Base-by-base conservation (phyloP, 805 yeast genomes). In the Starmerella potacharoeniae region DNA sequence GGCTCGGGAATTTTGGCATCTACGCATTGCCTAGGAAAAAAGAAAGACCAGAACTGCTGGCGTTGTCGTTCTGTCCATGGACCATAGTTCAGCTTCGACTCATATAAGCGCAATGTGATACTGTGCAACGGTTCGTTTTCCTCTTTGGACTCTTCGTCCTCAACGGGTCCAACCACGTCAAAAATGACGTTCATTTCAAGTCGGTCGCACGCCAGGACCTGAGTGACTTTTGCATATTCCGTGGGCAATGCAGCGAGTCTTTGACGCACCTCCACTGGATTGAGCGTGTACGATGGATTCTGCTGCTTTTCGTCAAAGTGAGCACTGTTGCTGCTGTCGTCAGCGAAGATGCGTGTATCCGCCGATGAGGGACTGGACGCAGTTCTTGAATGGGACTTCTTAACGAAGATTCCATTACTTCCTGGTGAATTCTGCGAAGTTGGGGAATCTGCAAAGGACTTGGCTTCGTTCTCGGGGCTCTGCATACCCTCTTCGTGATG, bases 61-160 rank as follows among this genome's bases (percentile, higher is more conserved):
- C 95, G 68, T 67, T 93, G 95, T 39, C 91, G 79, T 56, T 93
- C 95, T 0, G 96, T 86, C 96, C 97, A 91, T 0, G 98, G 95
- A 0, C 98, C 98, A 65, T 87, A 90, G 61, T 83, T 83, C 1
- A 88, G 70, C 0, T 86, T 81, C 0, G 88, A 81, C 53, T 78
- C 76, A 1, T 77, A 73, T 2, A 87, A 59, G 13, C 73, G 73
- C 8, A 90, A 51, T 52, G 83, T 83, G 7, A 83, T 61, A 0
- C 90, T 90, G 43, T 56, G 55, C n/a, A 54, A 29, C 6, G 65
- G 64, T 10, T 53, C 57, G 6, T 17, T 11, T 4, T 49, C 52
- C 4, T 28, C 31, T 5, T 30, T 17, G 13, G 49, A 14, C 4
- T 30, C 33, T 11, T 37, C 51, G 6, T 6, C 17, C 9, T 28